Percentiles rank a stretch among this genome's conserved stretches.
Evolutionary conservation across 225 moss, liverwort and hornwort genomes (phyloP).

Genomic region (Polytrichum formosum): DNA sequence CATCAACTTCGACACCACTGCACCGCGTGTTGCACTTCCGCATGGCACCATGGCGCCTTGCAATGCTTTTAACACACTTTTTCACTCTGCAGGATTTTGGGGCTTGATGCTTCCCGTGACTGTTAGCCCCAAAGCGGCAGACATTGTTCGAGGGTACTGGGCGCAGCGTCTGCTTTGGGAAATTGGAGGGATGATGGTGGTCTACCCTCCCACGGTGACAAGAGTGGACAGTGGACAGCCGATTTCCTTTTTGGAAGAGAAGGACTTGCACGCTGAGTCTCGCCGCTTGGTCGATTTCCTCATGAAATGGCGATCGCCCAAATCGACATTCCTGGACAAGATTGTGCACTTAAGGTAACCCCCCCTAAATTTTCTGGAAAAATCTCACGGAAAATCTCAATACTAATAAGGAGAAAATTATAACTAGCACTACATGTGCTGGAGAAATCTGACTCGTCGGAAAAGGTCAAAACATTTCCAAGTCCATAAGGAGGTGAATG

Average conservation of each 20-base stretch:
- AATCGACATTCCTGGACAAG: constrained; percentile 56
- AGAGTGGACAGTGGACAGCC: constrained; percentile 50
- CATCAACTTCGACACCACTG: constrained; percentile 70
- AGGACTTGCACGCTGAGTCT: constrained; percentile 69
- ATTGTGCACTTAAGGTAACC: constrained; percentile 51
- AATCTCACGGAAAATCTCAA: too few relatives aligned
- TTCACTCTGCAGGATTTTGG: constrained; percentile 81
- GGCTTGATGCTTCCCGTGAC: constrained; percentile 82
- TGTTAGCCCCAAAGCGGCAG: constrained; percentile 69
- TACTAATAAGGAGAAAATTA: too few relatives aligned
- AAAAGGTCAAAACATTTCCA: too few relatives aligned
- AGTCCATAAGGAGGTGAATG: too few relatives aligned
- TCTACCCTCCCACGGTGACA: constrained; percentile 62
- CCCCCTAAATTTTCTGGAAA: too few relatives aligned
- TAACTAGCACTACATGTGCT: too few relatives aligned
- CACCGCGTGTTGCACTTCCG: constrained; percentile 70
- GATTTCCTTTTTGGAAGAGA: constrained; percentile 67
- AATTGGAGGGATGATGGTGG: constrained; percentile 70
- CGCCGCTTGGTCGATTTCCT: constrained; percentile 55
- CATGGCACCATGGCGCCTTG: constrained; percentile 81
- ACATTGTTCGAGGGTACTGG: constrained; percentile 87
- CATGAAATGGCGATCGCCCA: constrained; percentile 70
- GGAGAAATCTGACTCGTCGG: too few relatives aligned
- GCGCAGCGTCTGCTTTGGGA: constrained; percentile 90
- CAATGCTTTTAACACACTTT: constrained; percentile 86